phyloP scores from a whole-genome alignment of 2,329 filamentous ascomycete species.

The Calonectria naviculata region DNA sequence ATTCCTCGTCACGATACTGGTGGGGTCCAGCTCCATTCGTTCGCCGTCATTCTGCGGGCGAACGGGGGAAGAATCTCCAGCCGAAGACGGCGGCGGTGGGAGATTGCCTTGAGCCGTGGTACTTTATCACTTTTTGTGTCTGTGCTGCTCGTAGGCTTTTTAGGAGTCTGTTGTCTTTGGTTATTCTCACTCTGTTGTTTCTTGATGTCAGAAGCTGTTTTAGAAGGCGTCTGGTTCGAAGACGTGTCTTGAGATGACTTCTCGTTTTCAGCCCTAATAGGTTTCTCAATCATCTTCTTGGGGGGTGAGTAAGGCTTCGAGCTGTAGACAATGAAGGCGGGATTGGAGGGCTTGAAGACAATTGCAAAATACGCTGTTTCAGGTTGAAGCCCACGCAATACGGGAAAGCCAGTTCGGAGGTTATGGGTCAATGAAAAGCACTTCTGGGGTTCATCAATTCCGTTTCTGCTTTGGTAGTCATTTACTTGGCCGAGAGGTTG shows the following conservation, averaged over 20 bases:
- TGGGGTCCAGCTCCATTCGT: neutral
- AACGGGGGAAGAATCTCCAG: too few species aligned
- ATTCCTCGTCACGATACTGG: neutral
- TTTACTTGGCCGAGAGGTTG: neutral
- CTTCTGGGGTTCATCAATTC: neutral
- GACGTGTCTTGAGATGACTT: too few species aligned
- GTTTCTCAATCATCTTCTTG: neutral
- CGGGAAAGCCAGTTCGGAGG: too few species aligned
- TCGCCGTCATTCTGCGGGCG: neutral
- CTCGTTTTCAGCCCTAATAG: neutral
- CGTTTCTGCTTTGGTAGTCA: too few species aligned
- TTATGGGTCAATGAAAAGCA: neutral
- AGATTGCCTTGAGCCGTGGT: too few species aligned
- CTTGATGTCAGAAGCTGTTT: too few species aligned
- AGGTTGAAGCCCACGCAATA: neutral
- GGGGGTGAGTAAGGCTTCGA: neutral
- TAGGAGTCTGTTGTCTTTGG: too few species aligned
- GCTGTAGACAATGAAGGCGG: neutral
- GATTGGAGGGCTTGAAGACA: neutral
- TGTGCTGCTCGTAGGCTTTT: too few species aligned
- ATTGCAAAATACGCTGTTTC: neutral
- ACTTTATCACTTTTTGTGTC: too few species aligned
- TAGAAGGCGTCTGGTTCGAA: neutral
- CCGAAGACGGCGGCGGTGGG: too few species aligned
- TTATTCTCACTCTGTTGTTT: too few species aligned